Evolutionary conservation across 2,329 filamentous ascomycete species (phyloP).

Genomic region (Calonectria fujianensis): DNA sequence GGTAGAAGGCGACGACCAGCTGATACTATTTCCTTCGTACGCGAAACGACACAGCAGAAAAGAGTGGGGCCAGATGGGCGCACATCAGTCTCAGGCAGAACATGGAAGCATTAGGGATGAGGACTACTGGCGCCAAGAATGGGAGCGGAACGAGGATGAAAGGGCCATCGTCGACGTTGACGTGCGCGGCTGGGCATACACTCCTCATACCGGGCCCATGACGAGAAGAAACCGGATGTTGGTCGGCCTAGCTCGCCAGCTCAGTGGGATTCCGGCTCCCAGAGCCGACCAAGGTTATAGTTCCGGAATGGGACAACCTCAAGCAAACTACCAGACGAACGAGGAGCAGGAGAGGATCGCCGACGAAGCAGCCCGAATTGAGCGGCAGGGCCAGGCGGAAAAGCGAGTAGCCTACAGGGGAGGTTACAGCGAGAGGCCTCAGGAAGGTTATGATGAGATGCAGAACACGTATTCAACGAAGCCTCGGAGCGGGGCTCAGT

Average conservation of each 20-base stretch:
- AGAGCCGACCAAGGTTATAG: conserved; percentile 61
- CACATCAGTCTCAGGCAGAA: conserved; percentile 56
- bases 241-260: conserved; percentile 88
- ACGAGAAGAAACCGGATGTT: conserved; percentile 90
- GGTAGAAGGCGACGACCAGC: conserved; percentile 88
- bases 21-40: conserved; percentile 97
- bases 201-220: conserved; percentile 88
- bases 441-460: conserved; percentile 64
- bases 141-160: conserved; percentile 86
- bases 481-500: conserved; percentile 58
- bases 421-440: conserved; percentile 82
- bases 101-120: conserved; percentile 73
- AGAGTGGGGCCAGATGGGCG: conserved; percentile 58
- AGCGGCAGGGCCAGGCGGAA: conserved; percentile 82
- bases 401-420: conserved; percentile 82
- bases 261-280: conserved; percentile 89
- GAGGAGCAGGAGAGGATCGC: conserved; percentile 80
- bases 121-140: conserved; percentile 86
- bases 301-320: conserved; percentile 47
- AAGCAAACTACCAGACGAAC: conserved; percentile 61
- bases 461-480: conserved; percentile 57
- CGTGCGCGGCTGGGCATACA: conserved; percentile 96
- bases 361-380: conserved; percentile 84
- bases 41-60: conserved; percentile 81
- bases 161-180: conserved; percentile 94